phyloP scores from a whole-genome alignment of 768 basidiomycete genomes.

The Serendipita sp. region DNA sequence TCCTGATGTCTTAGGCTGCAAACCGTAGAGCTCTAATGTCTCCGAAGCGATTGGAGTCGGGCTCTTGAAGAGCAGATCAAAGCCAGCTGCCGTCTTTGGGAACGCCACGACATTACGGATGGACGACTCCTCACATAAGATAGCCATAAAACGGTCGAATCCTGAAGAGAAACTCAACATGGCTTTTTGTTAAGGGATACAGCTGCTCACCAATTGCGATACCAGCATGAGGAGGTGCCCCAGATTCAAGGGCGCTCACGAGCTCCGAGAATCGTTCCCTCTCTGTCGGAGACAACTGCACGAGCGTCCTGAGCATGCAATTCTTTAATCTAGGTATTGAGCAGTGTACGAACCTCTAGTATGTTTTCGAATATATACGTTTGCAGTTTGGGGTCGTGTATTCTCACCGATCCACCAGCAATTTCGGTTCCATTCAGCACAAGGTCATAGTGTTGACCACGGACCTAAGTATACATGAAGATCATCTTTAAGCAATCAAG shows the following conservation, averaged over 20 bases:
- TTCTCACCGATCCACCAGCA: conserved; percentile 83
- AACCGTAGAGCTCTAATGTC: background rate
- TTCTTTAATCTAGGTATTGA: background rate
- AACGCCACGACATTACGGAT: conserved; percentile 96
- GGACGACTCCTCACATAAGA: conserved; percentile 70
- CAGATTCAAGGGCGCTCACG: conserved; percentile 70
- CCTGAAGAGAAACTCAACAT: conserved; percentile 30
- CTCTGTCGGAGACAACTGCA: conserved; percentile 58
- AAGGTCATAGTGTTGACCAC: conserved; percentile 93
- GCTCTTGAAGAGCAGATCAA: conserved; percentile 80
- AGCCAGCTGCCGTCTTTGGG: conserved; percentile 74
- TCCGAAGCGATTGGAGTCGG: conserved; percentile 26
- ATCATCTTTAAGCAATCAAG: background rate
- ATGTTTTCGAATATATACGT: conserved; percentile 64
- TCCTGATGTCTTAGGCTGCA: background rate
- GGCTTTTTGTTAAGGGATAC: conserved; percentile 12
- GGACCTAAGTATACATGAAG: conserved; percentile 36
- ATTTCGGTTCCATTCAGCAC: conserved; percentile 90
- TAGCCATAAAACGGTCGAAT: conserved; percentile 85
- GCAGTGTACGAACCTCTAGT: conserved; percentile 44
- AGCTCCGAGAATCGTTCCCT: conserved; percentile 67
- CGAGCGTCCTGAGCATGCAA: background rate
- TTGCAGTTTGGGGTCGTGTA: conserved; percentile 81
- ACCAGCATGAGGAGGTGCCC: conserved; percentile 91
- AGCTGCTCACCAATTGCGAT: conserved; percentile 63